A percentile compares a stretch with the other conserved stretches of the same genome.
These are phyloP conservation scores for Sporothrix curviconia DNA, from an alignment of 2,329 filamentous ascomycete genomes.

Conservation along the genomic window DNA sequence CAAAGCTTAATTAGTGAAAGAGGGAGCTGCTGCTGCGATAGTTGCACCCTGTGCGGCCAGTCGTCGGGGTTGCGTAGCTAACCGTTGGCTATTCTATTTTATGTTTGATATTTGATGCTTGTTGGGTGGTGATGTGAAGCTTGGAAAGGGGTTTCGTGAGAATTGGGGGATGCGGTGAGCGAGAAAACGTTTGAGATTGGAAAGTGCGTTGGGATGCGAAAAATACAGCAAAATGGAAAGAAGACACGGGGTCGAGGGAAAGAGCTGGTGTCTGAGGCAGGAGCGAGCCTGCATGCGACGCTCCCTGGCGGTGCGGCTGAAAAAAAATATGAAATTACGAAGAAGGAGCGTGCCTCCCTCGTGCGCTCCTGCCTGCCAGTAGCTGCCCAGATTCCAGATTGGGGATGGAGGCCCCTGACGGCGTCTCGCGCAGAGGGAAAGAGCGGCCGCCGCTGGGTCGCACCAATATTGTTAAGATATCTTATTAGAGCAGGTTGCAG, in stretches of 20 bases:
- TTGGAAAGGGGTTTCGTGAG: background rate
- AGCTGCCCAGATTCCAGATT: background rate
- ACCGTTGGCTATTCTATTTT: too few relatives aligned
- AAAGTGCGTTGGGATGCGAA: background rate
- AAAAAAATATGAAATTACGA: slow-evolving; percentile 7
- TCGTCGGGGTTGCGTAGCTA: background rate
- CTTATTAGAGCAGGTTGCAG: slow-evolving; percentile 4
- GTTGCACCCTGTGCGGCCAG: background rate
- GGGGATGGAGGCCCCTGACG: slow-evolving; percentile 5
- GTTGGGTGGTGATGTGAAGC: background rate
- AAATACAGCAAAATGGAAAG: background rate
- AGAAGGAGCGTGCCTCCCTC: slow-evolving; percentile 3
- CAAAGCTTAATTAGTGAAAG: slow-evolving; percentile 17
- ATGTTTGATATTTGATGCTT: background rate
- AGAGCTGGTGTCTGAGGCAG: background rate
- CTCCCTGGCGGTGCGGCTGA: background rate
- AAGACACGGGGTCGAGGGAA: background rate
- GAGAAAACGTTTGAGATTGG: background rate
- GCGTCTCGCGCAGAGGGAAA: background rate
- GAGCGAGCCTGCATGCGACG: background rate
- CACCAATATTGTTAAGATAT: slow-evolving; percentile 1
- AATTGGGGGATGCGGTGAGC: background rate
- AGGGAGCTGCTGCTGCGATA: background rate
- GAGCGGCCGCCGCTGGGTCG: background rate
- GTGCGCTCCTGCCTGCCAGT: background rate